phyloP scores from a whole-genome alignment of 306 rosid genomes.

The Mimosa pudica region DNA sequence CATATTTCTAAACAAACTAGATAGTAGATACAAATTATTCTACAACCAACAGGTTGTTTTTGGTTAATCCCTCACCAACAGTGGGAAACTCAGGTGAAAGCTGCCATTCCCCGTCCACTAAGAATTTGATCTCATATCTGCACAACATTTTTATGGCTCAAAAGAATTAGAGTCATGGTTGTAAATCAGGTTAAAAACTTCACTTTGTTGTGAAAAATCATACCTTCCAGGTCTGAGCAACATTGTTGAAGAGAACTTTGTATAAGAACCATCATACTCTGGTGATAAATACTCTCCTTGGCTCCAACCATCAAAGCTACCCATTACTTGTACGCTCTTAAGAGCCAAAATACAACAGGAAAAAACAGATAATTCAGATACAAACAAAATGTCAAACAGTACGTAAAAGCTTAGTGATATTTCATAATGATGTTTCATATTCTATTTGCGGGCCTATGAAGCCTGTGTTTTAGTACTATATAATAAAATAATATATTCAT shows the following conservation, averaged over 20 bases:
- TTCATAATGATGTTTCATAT: neutral
- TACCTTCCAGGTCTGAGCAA: slow-evolving; percentile 91
- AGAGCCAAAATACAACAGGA: neutral
- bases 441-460: slow-evolving; percentile 23
- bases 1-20: neutral
- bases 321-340: slow-evolving; percentile 94
- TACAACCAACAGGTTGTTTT: slow-evolving; percentile 76
- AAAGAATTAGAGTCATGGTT: neutral
- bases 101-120: slow-evolving; percentile 92
- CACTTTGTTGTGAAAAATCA: neutral
- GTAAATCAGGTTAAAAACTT: slow-evolving; percentile 22
- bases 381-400: neutral
- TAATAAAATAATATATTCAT: neutral
- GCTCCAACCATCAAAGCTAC: slow-evolving; percentile 95
- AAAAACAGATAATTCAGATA: slow-evolving; percentile 24
- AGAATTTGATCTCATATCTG: slow-evolving; percentile 94
- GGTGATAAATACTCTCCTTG: slow-evolving; percentile 90
- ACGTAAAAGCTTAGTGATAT: slow-evolving; percentile 15
- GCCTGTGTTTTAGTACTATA: slow-evolving; percentile 3
- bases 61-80: slow-evolving; percentile 73
- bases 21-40: slow-evolving; percentile 43
- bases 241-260: slow-evolving; percentile 78
- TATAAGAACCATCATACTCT: slow-evolving; percentile 72
- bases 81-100: slow-evolving; percentile 77
- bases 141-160: slow-evolving; percentile 22